Percentiles rank a stretch among this genome's conserved stretches.
phyloP scores from a whole-genome alignment of 2,329 filamentous ascomycete species.

The Calonectria hawksworthii region DNA sequence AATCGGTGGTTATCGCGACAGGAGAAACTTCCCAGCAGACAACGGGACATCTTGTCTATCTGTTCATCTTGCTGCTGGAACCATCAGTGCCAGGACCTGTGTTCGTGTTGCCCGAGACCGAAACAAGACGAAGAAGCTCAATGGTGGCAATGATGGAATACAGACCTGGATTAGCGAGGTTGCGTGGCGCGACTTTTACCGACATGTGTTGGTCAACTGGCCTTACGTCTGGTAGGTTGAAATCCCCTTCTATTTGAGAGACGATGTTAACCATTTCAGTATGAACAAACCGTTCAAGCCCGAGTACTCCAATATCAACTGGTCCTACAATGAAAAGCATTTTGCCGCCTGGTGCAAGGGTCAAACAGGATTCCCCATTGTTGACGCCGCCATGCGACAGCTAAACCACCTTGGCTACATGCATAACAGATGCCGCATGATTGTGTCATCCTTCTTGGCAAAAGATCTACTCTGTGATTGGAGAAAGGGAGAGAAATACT shows the following conservation, averaged over 20 bases:
- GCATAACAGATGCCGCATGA: constrained; percentile 90
- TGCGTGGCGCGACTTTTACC: constrained; percentile 91
- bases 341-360: constrained; percentile 84
- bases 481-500: constrained; percentile 84
- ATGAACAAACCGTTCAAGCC: constrained; percentile 80
- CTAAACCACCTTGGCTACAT: constrained; percentile 78
- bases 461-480: constrained; percentile 89
- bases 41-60: constrained; percentile 77
- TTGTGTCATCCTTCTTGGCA: constrained; percentile 82
- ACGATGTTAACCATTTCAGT: constrained; percentile 36
- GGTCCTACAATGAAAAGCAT: constrained; percentile 80
- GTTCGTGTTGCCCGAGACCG: constrained; percentile 72
- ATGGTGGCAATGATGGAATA: constrained; percentile 76
- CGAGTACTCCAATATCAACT: constrained; percentile 84
- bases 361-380: constrained; percentile 83
- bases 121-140: constrained; percentile 75
- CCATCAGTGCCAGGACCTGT: constrained; percentile 76
- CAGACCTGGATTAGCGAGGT: constrained; percentile 85
- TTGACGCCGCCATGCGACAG: constrained; percentile 90
- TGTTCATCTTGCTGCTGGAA: constrained; percentile 79
- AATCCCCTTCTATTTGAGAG: neutral
- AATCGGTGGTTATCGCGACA: constrained; percentile 72
- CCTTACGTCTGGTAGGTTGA: constrained; percentile 79
- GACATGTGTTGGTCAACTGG: constrained; percentile 87
- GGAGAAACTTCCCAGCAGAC: constrained; percentile 75